A percentile compares a stretch with the other conserved stretches of the same genome.
Evolutionary conservation across 768 basidiomycete genomes (phyloP).

Genomic region (Boletus sp.): DNA sequence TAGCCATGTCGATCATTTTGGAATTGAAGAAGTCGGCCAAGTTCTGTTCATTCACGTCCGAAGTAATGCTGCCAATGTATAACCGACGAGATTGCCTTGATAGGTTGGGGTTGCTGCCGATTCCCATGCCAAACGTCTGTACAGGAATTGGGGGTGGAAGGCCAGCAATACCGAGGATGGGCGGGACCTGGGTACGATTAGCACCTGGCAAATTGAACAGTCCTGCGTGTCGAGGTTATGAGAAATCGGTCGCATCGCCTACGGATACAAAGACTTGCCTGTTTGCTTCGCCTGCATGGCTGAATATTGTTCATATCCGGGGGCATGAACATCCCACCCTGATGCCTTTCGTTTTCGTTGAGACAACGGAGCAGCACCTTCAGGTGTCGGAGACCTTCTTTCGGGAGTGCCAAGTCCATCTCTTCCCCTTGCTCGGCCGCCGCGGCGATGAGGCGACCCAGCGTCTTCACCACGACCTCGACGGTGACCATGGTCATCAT

Average conservation of each 20-base stretch:
- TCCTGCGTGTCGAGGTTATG: constrained; percentile 45
- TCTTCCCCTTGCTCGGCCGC: constrained; percentile 46
- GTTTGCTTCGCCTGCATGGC: constrained; percentile 99
- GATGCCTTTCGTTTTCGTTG: constrained; percentile 87
- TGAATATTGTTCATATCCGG: constrained; percentile 91
- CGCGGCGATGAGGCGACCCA: constrained; percentile 36
- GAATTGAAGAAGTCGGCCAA: constrained; percentile 92
- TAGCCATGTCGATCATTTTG: constrained; percentile 91
- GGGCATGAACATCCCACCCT: constrained; percentile 95
- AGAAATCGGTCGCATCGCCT: constrained; percentile 1
- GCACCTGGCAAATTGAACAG: constrained; percentile 96
- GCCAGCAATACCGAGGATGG: constrained; percentile 77
- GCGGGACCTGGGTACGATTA: constrained; percentile 83
- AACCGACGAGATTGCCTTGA: constrained; percentile 91
- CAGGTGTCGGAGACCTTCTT: constrained; percentile 86
- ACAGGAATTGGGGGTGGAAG: constrained; percentile 82
- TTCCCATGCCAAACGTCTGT: constrained; percentile 82
- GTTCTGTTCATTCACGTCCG: constrained; percentile 90
- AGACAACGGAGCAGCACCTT: constrained; percentile 73
- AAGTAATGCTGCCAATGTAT: constrained; percentile 96
- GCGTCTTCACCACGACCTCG: constrained; percentile 40
- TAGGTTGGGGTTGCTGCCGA: constrained; percentile 82
- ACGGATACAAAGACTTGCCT: constrained; percentile 45
- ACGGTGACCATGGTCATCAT: constrained; percentile 35
- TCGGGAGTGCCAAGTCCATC: constrained; percentile 66